These are phyloP conservation scores for Rhodosporidiobolus sp. DNA, from an alignment of 768 basidiomycete species.

Conservation along the genomic window DNA sequence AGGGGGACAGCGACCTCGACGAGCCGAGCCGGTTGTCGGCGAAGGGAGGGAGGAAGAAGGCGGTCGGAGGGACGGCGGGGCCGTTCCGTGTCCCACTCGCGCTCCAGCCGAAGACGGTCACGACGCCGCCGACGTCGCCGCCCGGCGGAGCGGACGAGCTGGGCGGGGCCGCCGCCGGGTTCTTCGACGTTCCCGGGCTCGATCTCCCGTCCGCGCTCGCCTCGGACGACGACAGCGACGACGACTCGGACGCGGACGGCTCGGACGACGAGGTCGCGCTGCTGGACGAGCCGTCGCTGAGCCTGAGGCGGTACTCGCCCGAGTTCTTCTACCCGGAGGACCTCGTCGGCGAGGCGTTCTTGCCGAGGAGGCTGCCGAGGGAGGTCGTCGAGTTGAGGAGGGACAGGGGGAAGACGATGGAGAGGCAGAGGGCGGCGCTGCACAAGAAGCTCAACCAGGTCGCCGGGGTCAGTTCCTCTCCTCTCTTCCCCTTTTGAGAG, in stretches of 20 bases:
- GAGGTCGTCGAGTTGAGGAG: slow-evolving; percentile 2
- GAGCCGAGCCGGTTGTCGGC: neutral
- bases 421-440: slow-evolving; percentile 30
- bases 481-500: too few species aligned
- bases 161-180: neutral
- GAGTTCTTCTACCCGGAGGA: slow-evolving; percentile 27
- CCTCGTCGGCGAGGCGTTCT: slow-evolving; percentile 19
- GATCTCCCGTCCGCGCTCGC: neutral
- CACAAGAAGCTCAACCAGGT: slow-evolving; percentile 25
- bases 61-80: too few species aligned
- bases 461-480: slow-evolving; percentile 15
- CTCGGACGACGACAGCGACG: neutral
- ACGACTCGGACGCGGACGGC: neutral
- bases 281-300: neutral
- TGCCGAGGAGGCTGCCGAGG: slow-evolving; percentile 24
- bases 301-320: neutral
- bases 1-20: slow-evolving; percentile 2
- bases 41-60: neutral
- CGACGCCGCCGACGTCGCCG: slow-evolving; percentile 9
- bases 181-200: neutral
- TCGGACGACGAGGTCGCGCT: neutral
- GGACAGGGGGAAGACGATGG: slow-evolving; percentile 16
- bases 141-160: neutral
- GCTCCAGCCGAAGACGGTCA: neutral
- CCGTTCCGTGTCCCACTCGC: neutral